Evolutionary conservation across 331 rosid genomes (phyloP), one percentile per base, ranked within the genome.

Genomic region (Arachis monticola): DNA sequence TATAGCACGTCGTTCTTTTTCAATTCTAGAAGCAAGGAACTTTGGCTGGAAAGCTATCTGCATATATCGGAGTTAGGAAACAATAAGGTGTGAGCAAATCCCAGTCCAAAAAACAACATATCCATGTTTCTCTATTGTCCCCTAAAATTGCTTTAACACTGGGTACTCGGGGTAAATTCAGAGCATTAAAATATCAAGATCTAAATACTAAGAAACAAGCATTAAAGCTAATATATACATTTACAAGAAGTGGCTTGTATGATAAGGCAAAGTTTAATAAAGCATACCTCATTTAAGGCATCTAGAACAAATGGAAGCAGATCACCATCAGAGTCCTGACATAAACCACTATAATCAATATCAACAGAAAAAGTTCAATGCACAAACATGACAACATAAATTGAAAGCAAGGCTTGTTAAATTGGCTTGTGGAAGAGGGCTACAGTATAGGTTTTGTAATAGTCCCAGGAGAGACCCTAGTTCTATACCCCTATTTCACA

Each of bases 41-140:
- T 90, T 95, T 3, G 99, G 99, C 72, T 92, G 93, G 87, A 95
- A 95, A 44, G 97, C 96, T 69, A 95, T 95, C 97, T 95, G 90
- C 81, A 71, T 55, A 70, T 76, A 80, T 74, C 72, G 71, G 38
- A 32, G 2, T 32, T 32, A 1, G 38, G 77, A 46, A 65, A 75
- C 30, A 59, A 83, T 32, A 70, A 73, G 58, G 76, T 70, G 56
- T 56, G 61, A 60, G 38, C 59, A 12, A 44, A 83, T 69, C 69
- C 73, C 61, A 79, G 35, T 51, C 73, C 6, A 77, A 31, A 32
- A 73, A 35, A 63, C 44, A 57, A 31, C 82, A 80, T 50, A 48
- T 40, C 53, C 64, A 74, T 53, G 12, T 63, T 53, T 51, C 71
- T 32, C 58, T 10, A 56, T 27, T 51, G 44, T 60, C n/a, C 77